Percentiles rank a stretch among this genome's conserved stretches.
These are phyloP conservation scores for Phytophthora agathidicida DNA, from an alignment of 352 stramenopile genomes.

Conservation along the genomic window DNA sequence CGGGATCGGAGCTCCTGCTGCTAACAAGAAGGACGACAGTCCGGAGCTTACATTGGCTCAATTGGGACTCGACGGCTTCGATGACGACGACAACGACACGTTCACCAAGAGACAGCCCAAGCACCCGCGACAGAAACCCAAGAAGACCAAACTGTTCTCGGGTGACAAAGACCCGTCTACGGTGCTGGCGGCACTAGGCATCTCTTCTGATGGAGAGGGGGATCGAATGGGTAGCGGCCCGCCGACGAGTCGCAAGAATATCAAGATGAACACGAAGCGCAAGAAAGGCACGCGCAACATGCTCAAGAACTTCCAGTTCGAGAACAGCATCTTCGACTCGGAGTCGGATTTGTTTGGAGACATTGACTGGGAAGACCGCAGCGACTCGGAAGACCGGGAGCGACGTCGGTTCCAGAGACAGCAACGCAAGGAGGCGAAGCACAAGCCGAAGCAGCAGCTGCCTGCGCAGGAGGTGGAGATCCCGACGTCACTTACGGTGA, in stretches of 20 bases:
- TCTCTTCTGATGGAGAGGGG: slow-evolving; percentile 29
- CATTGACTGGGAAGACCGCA: slow-evolving; percentile 72
- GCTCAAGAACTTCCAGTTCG: slow-evolving; percentile 86
- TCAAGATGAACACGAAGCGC: slow-evolving; percentile 72
- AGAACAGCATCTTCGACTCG: slow-evolving; percentile 85
- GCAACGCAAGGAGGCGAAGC: slow-evolving; percentile 59
- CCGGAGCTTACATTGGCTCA: slow-evolving; percentile 49
- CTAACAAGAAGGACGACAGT: slow-evolving; percentile 24
- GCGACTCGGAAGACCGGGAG: slow-evolving; percentile 58
- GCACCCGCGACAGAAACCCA: slow-evolving; percentile 36
- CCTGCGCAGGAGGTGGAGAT: slow-evolving; percentile 83
- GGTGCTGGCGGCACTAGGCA: slow-evolving; percentile 40
- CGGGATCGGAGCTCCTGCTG: slow-evolving; percentile 29
- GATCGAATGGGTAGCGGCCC: slow-evolving; percentile 8
- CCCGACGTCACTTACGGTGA: slow-evolving; percentile 68
- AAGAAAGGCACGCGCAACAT: slow-evolving; percentile 77
- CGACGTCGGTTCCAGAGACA: slow-evolving; percentile 66
- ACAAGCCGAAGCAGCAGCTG: slow-evolving; percentile 41
- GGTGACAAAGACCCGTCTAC: slow-evolving; percentile 31
- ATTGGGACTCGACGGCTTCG: slow-evolving; percentile 44
- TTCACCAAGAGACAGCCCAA: slow-evolving; percentile 48
- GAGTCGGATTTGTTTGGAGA: slow-evolving; percentile 74
- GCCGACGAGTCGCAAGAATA: slow-evolving; percentile 43
- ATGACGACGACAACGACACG: slow-evolving; percentile 30
- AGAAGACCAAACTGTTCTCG: slow-evolving; percentile 48